Base-by-base conservation (phyloP, 1,284 basidiomycete genomes). In the Trametes hirsuta region DNA sequence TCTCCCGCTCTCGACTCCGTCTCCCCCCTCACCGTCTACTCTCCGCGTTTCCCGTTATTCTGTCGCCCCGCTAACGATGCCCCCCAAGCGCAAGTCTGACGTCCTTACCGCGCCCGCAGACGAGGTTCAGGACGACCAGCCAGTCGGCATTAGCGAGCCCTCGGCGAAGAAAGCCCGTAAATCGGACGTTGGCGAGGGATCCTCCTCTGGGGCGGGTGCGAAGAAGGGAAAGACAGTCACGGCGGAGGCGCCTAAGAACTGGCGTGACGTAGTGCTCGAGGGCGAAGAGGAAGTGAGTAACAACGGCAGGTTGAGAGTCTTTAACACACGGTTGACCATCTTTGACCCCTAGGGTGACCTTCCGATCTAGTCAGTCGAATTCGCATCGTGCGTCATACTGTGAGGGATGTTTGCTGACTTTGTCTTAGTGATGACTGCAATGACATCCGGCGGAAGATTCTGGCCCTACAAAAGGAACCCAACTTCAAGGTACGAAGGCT, bases 131-230 rank as follows among this genome's bases (percentile, higher is more conserved):
- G 46, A 18, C 14, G 52, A 52, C 25, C 14, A 50, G 21, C 40
- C 54, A 61, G 18, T 37, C 55, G 24, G 47, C 45, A 6, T 45
- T 40, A 36, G 49, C 34, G 39, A 45, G 25, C 59, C 61, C 40
- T 48, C 47, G 12, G 44, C 61, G 68, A 89, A 87, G 71, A 89
- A 85, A 9, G 82, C 86, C 56, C 87, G 82, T 6, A 81, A 84
- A 52, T 81, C 82, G 9, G 84, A 66, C 25, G 64, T 54, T 10
- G 54, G 53, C 4, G 69, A 70, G 15, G 68, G 59, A 36, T 67
- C 61, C 1, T 62, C 62, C 9, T 66, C 65, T 36, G 66, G 61
- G 47, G 55, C 56, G 30, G 66, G 61, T 48, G 55, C 56, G 30
- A 69, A 68, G 64, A 69, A 69, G 52, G 70, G 60, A 2, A 73